A percentile compares a stretch with the other conserved stretches of the same genome.
Conservation (phyloP, 495 filamentous ascomycete species). For the Penicillium nucicola region DNA sequence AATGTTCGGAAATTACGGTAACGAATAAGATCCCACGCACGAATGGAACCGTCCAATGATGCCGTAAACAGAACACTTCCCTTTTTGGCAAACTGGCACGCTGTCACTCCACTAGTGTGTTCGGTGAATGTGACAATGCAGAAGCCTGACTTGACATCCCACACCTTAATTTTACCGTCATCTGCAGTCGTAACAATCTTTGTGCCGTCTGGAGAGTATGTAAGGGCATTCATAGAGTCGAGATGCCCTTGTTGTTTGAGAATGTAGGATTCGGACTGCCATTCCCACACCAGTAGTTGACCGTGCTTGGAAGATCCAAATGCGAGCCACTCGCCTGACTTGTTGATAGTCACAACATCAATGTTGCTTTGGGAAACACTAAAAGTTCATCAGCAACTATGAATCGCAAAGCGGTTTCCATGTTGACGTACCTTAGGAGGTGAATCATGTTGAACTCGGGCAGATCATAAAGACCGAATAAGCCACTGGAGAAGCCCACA, state of each 20-base stretch:
- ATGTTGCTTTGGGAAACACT: conserved; percentile 97
- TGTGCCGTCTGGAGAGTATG: conserved; percentile 91
- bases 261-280: conserved; percentile 99
- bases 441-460: conserved; percentile 97
- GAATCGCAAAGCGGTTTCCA: neutral
- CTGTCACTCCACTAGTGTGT: conserved; percentile 92
- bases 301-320: conserved; percentile 96
- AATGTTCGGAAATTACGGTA: conserved; percentile 98
- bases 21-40: conserved; percentile 94
- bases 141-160: conserved; percentile 94
- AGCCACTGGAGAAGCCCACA: conserved; percentile 88
- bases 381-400: neutral
- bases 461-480: conserved; percentile 92
- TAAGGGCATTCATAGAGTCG: conserved; percentile 91
- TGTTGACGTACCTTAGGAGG: conserved; percentile 56
- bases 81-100: conserved; percentile 88
- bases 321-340: conserved; percentile 92
- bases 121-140: conserved; percentile 98
- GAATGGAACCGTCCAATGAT: conserved; percentile 86
- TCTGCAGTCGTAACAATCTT: conserved; percentile 89
- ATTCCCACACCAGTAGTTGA: conserved; percentile 96
- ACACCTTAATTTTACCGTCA: conserved; percentile 97
- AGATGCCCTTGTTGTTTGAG: conserved; percentile 97
- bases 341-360: conserved; percentile 88
- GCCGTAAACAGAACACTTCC: conserved; percentile 94